Percentiles rank a stretch among this genome's conserved stretches.
These are phyloP conservation scores for Esteya vermicola DNA, from an alignment of 2,329 filamentous ascomycete species.

Conservation along the genomic window DNA sequence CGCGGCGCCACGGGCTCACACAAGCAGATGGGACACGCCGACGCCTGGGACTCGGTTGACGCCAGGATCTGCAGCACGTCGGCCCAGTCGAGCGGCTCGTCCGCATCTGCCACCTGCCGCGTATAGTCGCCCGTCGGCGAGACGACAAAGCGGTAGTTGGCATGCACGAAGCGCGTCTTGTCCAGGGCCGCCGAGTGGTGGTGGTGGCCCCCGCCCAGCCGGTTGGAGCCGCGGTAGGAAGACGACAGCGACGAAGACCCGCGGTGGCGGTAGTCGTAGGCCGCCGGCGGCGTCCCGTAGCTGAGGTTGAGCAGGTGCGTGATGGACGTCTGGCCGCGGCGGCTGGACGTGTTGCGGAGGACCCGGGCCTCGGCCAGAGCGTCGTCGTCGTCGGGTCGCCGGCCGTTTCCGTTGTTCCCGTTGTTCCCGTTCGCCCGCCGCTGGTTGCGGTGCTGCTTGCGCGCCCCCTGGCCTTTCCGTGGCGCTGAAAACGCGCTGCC, in stretches of 20 bases:
- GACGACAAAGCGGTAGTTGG: constrained; percentile 95
- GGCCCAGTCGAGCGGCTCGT: constrained; percentile 81
- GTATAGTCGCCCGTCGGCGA: constrained; percentile 68
- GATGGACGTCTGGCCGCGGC: constrained; percentile 91
- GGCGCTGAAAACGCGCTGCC: constrained; percentile 28
- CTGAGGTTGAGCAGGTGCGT: constrained; percentile 95
- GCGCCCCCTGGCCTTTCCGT: constrained; percentile 61
- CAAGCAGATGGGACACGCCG: constrained; percentile 89
- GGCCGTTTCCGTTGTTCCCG: constrained; percentile 5
- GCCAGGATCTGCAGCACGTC: constrained; percentile 84
- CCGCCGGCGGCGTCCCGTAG: constrained; percentile 67
- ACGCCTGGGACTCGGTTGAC: constrained; percentile 73
- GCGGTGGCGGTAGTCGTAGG: constrained; percentile 40
- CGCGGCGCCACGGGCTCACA: constrained; percentile 84
- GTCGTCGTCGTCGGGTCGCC: constrained; percentile 62
- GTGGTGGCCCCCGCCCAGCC: constrained; percentile 55
- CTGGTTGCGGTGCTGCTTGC: constrained; percentile 74
- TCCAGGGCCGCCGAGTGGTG: constrained; percentile 63
- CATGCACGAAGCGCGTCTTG: constrained; percentile 82
- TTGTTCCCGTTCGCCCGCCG: constrained; percentile 43
- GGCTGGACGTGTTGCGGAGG: constrained; percentile 43
- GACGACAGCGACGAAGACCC: constrained; percentile 23
- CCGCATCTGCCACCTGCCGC: constrained; percentile 69
- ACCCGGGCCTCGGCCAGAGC: constrained; percentile 65
- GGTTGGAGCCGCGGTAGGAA: constrained; percentile 21